Evolutionary conservation across 371 early-diverging fungal species (phyloP), one percentile per base, ranked within the genome.

Genomic region (Circinella umbellata): DNA sequence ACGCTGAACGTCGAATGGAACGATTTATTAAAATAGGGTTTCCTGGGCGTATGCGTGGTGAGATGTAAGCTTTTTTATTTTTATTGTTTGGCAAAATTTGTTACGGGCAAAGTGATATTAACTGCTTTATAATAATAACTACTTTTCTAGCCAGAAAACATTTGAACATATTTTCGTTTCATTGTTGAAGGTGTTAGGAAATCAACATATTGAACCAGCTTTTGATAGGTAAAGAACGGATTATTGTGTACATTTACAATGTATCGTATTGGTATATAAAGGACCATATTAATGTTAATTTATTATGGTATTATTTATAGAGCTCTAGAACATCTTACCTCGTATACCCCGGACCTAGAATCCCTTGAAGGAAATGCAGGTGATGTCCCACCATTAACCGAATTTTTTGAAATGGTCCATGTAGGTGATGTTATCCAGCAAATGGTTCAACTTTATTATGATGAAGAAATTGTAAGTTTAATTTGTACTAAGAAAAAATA

Each of bases 341-440:
- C 74, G 3, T 87, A 89, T 66, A 81, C 78, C 55, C 87, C 91
- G 2, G 72, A 80, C 18, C 64, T 67, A 10, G 81, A 79, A 27
- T 73, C 79, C 0, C 65, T 73, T 10, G 57, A 61, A 61, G 67
- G 69, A 8, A 74, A 73, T 10, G 61, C 62, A 8, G 71, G 67
- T 39, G 78, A 79, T 17, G 79, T 88, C 27, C 80, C 85, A 39
- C 86, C 85, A 17, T 54, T 87, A n/a, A 85, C 92, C 54, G 91
- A 92, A 68, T 95, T 95, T 75, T 94, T 95, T 74, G 95, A 94
- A 73, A 80, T 96, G 66, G 89, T 95, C 11, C 95, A 96, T 74
- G 83, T 96, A 42, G 91, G 91, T 18, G 96, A 96, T 78, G 80
- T 95, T 63, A 89, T 92, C n/a, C 89, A 92, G 63, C 95, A 95